These are phyloP conservation scores for Iris macrosiphon DNA, from an alignment of 106 monocot species.

Conservation along the genomic window DNA sequence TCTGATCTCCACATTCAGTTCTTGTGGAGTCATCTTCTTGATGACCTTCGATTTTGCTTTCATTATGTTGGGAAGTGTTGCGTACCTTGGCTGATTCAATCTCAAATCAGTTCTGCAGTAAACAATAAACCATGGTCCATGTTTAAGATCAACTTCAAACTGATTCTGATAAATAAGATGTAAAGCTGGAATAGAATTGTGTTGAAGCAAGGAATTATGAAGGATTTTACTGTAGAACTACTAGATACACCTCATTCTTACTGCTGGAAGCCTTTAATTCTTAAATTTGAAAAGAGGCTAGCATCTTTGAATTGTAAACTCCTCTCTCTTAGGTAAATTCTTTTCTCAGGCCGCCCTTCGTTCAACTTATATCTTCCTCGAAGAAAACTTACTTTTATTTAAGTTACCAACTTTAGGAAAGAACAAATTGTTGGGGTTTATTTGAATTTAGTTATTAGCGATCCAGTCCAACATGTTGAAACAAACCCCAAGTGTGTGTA, in stretches of 20 bases:
- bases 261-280: too few species aligned
- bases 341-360: too few species aligned
- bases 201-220: not conserved
- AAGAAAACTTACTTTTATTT: too few species aligned
- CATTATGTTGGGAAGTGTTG: constrained; percentile 99
- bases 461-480: too few species aligned
- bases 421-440: too few species aligned
- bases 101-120: constrained; percentile 87
- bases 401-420: too few species aligned
- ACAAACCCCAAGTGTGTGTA: too few species aligned
- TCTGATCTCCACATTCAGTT: constrained; percentile 75
- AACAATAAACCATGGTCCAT: constrained; percentile 1
- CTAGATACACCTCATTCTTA: not conserved
- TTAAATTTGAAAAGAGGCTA: too few species aligned
- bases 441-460: too few species aligned
- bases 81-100: constrained; percentile 95
- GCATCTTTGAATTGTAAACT: too few species aligned
- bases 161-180: not conserved
- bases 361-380: too few species aligned
- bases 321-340: too few species aligned
- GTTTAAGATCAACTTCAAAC: not conserved
- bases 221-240: not conserved
- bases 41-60: constrained; percentile 96
- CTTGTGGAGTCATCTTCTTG: constrained; percentile 69
- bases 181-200: not conserved